Evolutionary conservation across 805 yeast genomes (phyloP), one percentile per base, ranked within the genome.

Genomic region (Spathaspora hagerdaliae): DNA sequence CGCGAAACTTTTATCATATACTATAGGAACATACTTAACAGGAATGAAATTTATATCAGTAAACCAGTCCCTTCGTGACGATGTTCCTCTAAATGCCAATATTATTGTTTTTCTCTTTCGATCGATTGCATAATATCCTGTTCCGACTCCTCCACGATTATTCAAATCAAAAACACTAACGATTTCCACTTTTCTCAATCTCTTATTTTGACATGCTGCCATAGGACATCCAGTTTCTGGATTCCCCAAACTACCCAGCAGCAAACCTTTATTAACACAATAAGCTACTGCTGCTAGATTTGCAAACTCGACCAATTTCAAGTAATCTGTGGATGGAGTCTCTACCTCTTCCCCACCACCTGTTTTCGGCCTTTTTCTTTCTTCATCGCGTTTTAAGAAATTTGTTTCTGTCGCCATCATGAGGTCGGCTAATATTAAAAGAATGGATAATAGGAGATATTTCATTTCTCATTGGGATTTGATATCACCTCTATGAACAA

Each of bases 1-100:
- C 1, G 49, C 35, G 19, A 31, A 58, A 39, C 47, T 42, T 45
- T 38, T 43, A 33, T 15, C 41, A 35, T 40, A 34, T 27, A 32
- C 45, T 9, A 41, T 43, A 0, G 88, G 85, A 12, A 57, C 53
- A 56, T 80, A 84, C 0, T 57, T 55, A 3, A 71, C 68, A 6
- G 79, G 80, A 4, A 66, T 43, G 33, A 77, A 68, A 34, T 73
- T 70, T 40, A 83, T 65, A 61, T 87, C 85, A 31, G 80, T 71
- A 10, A 73, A 45, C 84, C 87, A 82, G 57, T 87, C 94, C 36
- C 73, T 70, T 12, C 71, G 58, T 7, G 83, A 73, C 1, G 81
- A 64, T 0, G 89, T 79, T 5, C 94, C 94, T 63, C 89, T 73
- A 52, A 81, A 82, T 0, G 71, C 77, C 36, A 82, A 59, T 15